Percentiles rank a stretch among this genome's conserved stretches.
phyloP scores from a whole-genome alignment of 805 yeast genomes.

The Hyphopichia homilentoma region DNA sequence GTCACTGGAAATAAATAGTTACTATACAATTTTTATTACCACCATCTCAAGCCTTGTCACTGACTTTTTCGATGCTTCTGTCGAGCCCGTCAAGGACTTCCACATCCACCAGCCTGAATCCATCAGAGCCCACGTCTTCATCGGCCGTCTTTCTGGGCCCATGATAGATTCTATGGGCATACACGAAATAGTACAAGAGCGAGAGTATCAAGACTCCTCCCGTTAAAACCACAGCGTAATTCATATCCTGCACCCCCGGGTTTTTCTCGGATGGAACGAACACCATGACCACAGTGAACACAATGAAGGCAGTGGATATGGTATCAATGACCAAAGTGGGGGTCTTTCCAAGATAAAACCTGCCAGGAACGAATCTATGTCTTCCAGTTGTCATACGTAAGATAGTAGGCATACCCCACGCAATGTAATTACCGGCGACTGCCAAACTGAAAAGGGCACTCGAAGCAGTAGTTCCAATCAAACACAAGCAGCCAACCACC shows the following conservation, averaged over 20 bases:
- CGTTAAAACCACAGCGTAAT: constrained; percentile 64
- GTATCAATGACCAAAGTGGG: constrained; percentile 44
- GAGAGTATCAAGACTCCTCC: constrained; percentile 58
- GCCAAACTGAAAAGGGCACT: constrained; percentile 64
- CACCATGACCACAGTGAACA: constrained; percentile 50
- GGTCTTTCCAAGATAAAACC: constrained; percentile 55
- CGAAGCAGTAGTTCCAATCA: constrained; percentile 60
- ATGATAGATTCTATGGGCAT: constrained; percentile 51
- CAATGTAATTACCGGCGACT: constrained; percentile 58
- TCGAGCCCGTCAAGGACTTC: no score
- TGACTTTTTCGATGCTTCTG: no score
- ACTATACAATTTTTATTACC: no score
- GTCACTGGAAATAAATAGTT: no score
- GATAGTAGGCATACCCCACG: constrained; percentile 60
- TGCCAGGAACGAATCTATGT: constrained; percentile 58
- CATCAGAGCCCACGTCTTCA: no score
- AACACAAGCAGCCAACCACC: constrained; percentile 52
- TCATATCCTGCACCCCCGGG: constrained; percentile 51
- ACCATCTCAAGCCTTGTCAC: no score
- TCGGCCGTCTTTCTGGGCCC: constrained; percentile 35
- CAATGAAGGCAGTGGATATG: constrained; percentile 45
- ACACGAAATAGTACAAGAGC: constrained; percentile 45
- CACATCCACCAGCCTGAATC: no score
- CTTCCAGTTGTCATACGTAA: constrained; percentile 49
- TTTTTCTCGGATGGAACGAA: constrained; percentile 55